Percentiles rank a stretch among this genome's conserved stretches.
Evolutionary conservation across 1,284 basidiomycete species (phyloP).

Genomic region (Pseudozyma tsukubaensis): DNA sequence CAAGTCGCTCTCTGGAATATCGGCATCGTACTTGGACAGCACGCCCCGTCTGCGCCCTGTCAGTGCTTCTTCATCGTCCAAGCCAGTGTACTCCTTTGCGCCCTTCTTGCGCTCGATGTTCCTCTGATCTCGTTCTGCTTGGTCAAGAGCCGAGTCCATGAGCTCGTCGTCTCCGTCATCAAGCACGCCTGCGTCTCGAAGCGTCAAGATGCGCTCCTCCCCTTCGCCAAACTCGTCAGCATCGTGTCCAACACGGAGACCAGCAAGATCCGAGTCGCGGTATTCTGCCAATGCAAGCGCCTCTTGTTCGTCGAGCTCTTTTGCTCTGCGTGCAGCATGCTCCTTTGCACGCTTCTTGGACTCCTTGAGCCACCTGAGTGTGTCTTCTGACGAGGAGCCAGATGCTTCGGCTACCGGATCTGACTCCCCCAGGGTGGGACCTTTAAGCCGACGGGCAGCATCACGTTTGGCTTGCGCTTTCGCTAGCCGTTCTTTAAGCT

Average conservation of each 20-base stretch:
- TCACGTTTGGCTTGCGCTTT: conserved; percentile 83
- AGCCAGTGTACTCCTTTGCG: conserved; percentile 89
- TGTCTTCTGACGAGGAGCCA: conserved; percentile 70
- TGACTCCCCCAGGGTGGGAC: conserved; percentile 83
- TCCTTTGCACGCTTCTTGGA: conserved; percentile 87
- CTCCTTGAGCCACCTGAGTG: conserved; percentile 87
- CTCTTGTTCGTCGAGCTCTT: conserved; percentile 80
- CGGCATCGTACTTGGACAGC: conserved; percentile 93
- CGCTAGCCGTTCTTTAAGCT: conserved; percentile 68
- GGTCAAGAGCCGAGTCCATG: conserved; percentile 91
- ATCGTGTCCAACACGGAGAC: conserved; percentile 95
- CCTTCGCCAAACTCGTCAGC: conserved; percentile 83
- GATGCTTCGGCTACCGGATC: conserved; percentile 57
- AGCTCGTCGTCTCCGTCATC: conserved; percentile 98
- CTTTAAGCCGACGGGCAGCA: conserved; percentile 87
- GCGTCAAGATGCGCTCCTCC: conserved; percentile 91
- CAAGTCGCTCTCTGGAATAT: conserved; percentile 75
- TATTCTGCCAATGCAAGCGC: conserved; percentile 77
- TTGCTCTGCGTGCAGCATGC: conserved; percentile 81
- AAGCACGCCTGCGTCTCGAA: conserved; percentile 93
- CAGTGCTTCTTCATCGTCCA: conserved; percentile 86
- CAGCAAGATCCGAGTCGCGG: conserved; percentile 78
- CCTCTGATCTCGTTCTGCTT: conserved; percentile 81
- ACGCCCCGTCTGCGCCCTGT: conserved; percentile 83
- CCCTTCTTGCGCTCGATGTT: conserved; percentile 88